A percentile compares a stretch with the other conserved stretches of the same genome.
These are phyloP conservation scores for Diaporthe velutina DNA, from an alignment of 2,329 filamentous ascomycete species.

Conservation along the genomic window DNA sequence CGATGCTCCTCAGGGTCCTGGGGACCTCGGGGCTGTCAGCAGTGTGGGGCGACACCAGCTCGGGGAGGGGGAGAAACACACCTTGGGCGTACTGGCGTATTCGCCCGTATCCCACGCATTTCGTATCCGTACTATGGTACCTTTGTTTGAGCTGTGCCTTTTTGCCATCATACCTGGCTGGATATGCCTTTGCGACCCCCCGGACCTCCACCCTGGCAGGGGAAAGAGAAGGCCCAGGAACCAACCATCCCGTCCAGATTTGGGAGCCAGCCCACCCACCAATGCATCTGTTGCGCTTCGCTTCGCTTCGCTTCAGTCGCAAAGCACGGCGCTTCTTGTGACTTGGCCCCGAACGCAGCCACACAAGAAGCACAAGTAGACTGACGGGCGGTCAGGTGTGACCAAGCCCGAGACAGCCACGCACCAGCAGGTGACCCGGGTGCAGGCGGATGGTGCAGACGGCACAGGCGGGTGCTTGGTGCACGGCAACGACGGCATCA, in stretches of 20 bases:
- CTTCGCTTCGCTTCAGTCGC: not conserved
- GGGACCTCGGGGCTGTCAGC: not conserved
- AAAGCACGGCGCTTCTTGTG: constrained; percentile 1
- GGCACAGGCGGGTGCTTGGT: constrained; percentile 4
- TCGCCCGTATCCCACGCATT: not conserved
- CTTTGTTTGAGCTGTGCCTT: not conserved
- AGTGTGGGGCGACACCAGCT: constrained; percentile 15
- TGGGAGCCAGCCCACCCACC: not conserved
- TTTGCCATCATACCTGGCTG: not conserved
- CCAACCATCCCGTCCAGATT: constrained; percentile 9
- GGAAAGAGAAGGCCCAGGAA: not conserved
- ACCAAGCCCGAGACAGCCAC: constrained; percentile 23
- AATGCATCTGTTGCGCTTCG: not conserved
- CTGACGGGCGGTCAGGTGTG: constrained; percentile 1
- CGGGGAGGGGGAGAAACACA: not conserved
- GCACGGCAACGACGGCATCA: constrained; percentile 24
- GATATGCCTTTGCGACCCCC: constrained; percentile 8
- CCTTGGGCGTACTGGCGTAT: not conserved
- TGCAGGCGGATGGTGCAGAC: not conserved
- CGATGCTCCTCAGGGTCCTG: constrained; percentile 28
- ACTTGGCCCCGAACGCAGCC: not conserved
- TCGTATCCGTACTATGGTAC: constrained; percentile 28
- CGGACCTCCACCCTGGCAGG: not conserved
- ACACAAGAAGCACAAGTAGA: not conserved
- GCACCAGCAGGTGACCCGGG: not conserved